Evolutionary conservation across 2,329 filamentous ascomycete species (phyloP).

Genomic region (Metarhizium robertsii): DNA sequence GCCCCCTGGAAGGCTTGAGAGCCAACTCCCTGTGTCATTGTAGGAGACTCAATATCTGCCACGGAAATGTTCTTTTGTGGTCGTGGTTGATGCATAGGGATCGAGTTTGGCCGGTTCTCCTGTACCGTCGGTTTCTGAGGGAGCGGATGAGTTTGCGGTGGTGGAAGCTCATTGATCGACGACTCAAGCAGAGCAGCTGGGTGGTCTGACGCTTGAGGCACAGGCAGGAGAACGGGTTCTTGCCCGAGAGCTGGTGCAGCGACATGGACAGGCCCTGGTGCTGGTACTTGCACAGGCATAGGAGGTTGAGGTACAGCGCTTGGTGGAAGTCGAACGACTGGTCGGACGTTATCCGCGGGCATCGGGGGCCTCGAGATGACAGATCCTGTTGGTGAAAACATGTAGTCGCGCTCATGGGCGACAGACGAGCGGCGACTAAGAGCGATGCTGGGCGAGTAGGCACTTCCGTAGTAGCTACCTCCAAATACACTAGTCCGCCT

Average conservation of each 20-base stretch:
- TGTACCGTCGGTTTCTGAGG: conserved; percentile 49
- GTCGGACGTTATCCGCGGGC: conserved; percentile 52
- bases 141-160: conserved; percentile 48
- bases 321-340: conserved; percentile 80
- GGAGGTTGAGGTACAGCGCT: conserved; percentile 31
- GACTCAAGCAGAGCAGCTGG: conserved; percentile 14
- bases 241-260: not conserved
- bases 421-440: conserved; percentile 83
- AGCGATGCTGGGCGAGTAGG: conserved; percentile 79
- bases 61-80: conserved; percentile 93
- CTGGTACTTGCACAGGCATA: conserved; percentile 12
- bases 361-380: conserved; percentile 60
- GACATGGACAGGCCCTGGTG: conserved; percentile 8
- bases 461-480: conserved; percentile 60
- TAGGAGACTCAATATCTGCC: conserved; percentile 82
- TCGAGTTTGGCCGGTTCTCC: conserved; percentile 40
- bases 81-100: conserved; percentile 85
- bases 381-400: conserved; percentile 75
- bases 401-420: conserved; percentile 55
- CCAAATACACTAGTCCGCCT: conserved; percentile 78
- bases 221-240: not conserved
- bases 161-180: conserved; percentile 43
- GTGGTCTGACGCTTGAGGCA: conserved; percentile 9
- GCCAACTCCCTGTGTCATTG: conserved; percentile 34
- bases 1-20: conserved; percentile 79